These are phyloP conservation scores for Citrullus amarus DNA, from an alignment of 306 rosid genomes.

Conservation along the genomic window DNA sequence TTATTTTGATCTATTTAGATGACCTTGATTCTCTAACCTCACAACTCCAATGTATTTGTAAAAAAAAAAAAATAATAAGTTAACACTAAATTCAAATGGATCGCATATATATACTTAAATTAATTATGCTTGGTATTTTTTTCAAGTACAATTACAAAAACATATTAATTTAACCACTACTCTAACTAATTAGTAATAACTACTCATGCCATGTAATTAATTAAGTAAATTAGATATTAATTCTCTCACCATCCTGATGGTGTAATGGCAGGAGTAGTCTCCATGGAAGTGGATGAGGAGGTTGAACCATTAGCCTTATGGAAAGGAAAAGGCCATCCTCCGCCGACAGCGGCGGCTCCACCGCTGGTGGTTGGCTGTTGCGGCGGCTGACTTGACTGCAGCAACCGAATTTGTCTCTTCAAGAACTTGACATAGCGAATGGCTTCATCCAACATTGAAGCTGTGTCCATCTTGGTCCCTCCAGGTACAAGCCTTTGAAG, in stretches of 20 bases:
- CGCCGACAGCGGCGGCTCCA: not conserved
- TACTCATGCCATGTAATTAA: not conserved
- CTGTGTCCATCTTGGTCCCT: slow-evolving; percentile 91
- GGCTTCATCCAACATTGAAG: slow-evolving; percentile 94
- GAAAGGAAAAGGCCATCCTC: not conserved
- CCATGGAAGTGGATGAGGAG: slow-evolving; percentile 5
- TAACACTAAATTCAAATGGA: not conserved
- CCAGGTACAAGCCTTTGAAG: slow-evolving; percentile 93
- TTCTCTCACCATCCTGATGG: slow-evolving; percentile 5
- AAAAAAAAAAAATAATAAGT: too few species aligned
- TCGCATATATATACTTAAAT: not conserved
- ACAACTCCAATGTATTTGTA: too few species aligned
- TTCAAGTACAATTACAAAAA: not conserved
- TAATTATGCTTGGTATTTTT: not conserved
- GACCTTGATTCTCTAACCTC: too few species aligned
- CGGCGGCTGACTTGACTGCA: slow-evolving; percentile 33
- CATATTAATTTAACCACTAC: not conserved
- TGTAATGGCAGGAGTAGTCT: not conserved
- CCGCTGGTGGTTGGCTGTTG: slow-evolving; percentile 7
- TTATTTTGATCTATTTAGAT: too few species aligned
- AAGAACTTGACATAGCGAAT: slow-evolving; percentile 83
- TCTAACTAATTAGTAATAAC: not conserved
- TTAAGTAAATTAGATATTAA: not conserved
- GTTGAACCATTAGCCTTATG: not conserved
- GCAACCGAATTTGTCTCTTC: slow-evolving; percentile 67